A percentile compares a stretch with the other conserved stretches of the same genome.
These are phyloP conservation scores for Wallacemonas sp. DNA, from an alignment of 208 protist genomes.

Conservation along the genomic window DNA sequence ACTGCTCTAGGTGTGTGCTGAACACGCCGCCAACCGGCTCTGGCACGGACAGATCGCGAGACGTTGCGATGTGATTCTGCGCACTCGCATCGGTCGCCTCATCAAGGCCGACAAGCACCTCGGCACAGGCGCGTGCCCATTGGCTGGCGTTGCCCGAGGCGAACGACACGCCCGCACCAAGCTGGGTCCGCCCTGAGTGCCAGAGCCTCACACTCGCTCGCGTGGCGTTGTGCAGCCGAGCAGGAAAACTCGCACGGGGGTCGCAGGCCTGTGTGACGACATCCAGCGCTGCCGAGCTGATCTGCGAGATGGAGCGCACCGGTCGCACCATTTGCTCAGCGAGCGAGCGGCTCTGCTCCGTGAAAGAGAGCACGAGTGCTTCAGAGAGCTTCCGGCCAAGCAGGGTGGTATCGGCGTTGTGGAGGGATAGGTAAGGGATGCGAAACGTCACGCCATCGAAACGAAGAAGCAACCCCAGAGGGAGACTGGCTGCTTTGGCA, in stretches of 20 bases:
- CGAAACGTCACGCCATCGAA: conserved; percentile 4
- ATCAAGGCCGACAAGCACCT: background rate
- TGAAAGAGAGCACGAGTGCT: background rate
- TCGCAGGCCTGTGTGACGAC: background rate
- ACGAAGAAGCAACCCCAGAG: background rate
- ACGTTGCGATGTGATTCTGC: too few species aligned
- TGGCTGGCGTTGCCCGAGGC: background rate
- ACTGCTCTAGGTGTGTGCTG: background rate
- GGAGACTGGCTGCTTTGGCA: background rate
- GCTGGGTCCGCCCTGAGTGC: background rate
- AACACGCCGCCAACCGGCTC: background rate
- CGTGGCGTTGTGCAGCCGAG: background rate
- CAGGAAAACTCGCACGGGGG: background rate
- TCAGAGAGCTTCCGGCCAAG: background rate
- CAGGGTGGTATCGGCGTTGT: conserved; percentile 1
- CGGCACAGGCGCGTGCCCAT: background rate
- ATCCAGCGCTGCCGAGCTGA: background rate
- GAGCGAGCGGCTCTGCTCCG: background rate
- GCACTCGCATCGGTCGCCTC: background rate
- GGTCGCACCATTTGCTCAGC: conserved; percentile 1
- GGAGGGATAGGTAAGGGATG: background rate
- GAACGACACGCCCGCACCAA: background rate
- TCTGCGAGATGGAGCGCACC: background rate
- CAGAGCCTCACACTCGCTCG: background rate
- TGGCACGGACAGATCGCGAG: too few species aligned